Evolutionary conservation across 768 basidiomycete species (phyloP).

Genomic region (Lactifluus hygrophoroides): DNA sequence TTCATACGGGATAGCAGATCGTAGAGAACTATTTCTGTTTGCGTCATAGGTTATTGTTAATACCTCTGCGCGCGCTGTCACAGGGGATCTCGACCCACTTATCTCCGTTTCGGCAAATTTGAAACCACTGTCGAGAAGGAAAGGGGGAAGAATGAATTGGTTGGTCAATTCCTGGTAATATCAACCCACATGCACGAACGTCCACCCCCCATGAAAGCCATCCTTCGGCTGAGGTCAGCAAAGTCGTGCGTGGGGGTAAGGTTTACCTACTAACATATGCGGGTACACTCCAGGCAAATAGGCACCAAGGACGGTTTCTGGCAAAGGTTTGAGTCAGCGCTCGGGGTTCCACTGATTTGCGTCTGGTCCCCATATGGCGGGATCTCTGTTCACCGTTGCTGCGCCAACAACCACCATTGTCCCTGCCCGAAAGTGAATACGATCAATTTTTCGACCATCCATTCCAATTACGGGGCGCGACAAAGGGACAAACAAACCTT

Average conservation of each 20-base stretch:
- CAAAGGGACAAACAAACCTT: slow-evolving; percentile 6
- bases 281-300: slow-evolving; percentile 20
- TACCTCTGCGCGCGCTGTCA: not conserved
- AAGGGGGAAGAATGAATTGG: not conserved
- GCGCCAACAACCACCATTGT: slow-evolving; percentile 16
- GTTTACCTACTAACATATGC: slow-evolving; percentile 3
- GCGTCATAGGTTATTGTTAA: not conserved
- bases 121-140: slow-evolving; percentile 5
- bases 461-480: slow-evolving; percentile 1
- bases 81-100: slow-evolving; percentile 6
- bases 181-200: slow-evolving; percentile 26
- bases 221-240: slow-evolving; percentile 17
- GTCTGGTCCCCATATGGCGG: slow-evolving; percentile 18
- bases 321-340: slow-evolving; percentile 21
- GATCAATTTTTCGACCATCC: slow-evolving; percentile 3
- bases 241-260: not conserved
- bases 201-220: slow-evolving; percentile 27
- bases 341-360: slow-evolving; percentile 20
- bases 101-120: slow-evolving; percentile 21
- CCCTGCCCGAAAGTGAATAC: not conserved
- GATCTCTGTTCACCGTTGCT: slow-evolving; percentile 16
- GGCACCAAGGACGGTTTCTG: slow-evolving; percentile 16
- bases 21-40: slow-evolving; percentile 26
- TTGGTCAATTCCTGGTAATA: not conserved
- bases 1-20: slow-evolving; percentile 23